Evolutionary conservation across 169 alveolate genomes (phyloP).

Genomic region (Babesia sp.): DNA sequence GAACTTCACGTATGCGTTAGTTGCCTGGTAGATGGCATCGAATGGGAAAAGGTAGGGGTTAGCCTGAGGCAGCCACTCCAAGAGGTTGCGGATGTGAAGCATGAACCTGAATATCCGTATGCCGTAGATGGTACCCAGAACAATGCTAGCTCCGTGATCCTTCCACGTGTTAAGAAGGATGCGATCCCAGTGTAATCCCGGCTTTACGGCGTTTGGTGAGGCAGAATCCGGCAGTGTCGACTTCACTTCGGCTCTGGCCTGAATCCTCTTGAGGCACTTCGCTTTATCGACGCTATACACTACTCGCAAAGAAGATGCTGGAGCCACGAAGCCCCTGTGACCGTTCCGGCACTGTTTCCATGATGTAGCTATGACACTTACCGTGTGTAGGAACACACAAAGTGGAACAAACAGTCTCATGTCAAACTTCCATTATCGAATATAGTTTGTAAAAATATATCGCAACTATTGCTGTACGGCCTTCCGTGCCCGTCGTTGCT

Average conservation of each 20-base stretch:
- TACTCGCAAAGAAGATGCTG: background rate
- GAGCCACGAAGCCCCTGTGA: background rate
- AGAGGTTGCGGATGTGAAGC: slow-evolving; percentile 72
- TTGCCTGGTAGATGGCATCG: slow-evolving; percentile 69
- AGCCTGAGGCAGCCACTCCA: slow-evolving; percentile 83
- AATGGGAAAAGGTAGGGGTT: slow-evolving; percentile 83
- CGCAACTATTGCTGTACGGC: background rate
- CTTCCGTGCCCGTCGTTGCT: too few species aligned
- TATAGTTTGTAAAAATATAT: background rate
- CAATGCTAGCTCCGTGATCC: slow-evolving; percentile 32
- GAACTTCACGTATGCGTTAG: slow-evolving; percentile 73
- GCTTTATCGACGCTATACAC: too few species aligned
- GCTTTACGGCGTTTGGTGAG: background rate
- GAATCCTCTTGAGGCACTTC: background rate
- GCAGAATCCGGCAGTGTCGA: background rate
- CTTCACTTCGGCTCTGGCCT: background rate
- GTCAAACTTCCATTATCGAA: background rate
- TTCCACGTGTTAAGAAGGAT: slow-evolving; percentile 31
- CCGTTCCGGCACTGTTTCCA: background rate
- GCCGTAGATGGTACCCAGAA: slow-evolving; percentile 39
- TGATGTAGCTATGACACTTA: background rate
- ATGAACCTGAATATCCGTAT: slow-evolving; percentile 73
- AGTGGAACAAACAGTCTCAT: background rate
- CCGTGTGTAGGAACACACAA: slow-evolving; percentile 4
- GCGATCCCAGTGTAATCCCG: slow-evolving; percentile 9